phyloP scores from a whole-genome alignment of 2,329 filamentous ascomycete genomes.

The Macroventuria anomochaeta region DNA sequence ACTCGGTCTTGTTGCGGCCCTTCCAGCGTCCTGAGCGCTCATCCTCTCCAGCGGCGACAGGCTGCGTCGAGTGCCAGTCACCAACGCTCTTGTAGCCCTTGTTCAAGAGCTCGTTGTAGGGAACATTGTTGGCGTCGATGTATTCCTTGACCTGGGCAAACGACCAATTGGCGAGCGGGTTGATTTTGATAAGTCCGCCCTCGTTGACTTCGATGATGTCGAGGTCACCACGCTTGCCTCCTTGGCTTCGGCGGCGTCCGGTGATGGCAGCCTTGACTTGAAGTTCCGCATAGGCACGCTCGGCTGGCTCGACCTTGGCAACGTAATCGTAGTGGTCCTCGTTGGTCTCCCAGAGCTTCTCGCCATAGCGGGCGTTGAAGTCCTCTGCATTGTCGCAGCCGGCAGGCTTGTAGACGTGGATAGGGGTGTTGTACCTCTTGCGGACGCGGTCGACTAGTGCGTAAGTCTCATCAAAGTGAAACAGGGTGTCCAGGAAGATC shows the following conservation, averaged over 20 bases:
- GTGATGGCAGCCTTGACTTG: slow-evolving; percentile 90
- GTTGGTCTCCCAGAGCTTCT: slow-evolving; percentile 82
- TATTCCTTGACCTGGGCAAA: slow-evolving; percentile 91
- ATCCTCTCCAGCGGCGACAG: slow-evolving; percentile 89
- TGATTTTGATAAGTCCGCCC: slow-evolving; percentile 92
- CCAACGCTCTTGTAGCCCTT: slow-evolving; percentile 97
- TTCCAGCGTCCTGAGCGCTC: slow-evolving; percentile 98
- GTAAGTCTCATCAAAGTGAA: slow-evolving; percentile 60
- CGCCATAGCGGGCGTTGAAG: slow-evolving; percentile 83
- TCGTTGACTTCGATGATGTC: slow-evolving; percentile 94
- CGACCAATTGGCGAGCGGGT: slow-evolving; percentile 92
- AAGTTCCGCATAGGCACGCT: slow-evolving; percentile 87
- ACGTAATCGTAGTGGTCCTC: slow-evolving; percentile 94
- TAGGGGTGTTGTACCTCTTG: slow-evolving; percentile 74
- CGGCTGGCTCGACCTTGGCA: slow-evolving; percentile 95
- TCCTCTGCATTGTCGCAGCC: slow-evolving; percentile 74
- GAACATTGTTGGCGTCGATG: slow-evolving; percentile 83
- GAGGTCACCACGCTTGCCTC: slow-evolving; percentile 87
- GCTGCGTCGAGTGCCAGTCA: slow-evolving; percentile 95
- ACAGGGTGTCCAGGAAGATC: slow-evolving; percentile 62
- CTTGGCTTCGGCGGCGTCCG: slow-evolving; percentile 88
- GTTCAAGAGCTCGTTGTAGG: slow-evolving; percentile 91
- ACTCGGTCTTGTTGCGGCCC: slow-evolving; percentile 94
- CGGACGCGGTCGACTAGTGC: slow-evolving; percentile 70
- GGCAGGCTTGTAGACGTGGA: slow-evolving; percentile 90